These are phyloP conservation scores for Mentha longifolia DNA, from an alignment of 257 asterid genomes.

Conservation along the genomic window DNA sequence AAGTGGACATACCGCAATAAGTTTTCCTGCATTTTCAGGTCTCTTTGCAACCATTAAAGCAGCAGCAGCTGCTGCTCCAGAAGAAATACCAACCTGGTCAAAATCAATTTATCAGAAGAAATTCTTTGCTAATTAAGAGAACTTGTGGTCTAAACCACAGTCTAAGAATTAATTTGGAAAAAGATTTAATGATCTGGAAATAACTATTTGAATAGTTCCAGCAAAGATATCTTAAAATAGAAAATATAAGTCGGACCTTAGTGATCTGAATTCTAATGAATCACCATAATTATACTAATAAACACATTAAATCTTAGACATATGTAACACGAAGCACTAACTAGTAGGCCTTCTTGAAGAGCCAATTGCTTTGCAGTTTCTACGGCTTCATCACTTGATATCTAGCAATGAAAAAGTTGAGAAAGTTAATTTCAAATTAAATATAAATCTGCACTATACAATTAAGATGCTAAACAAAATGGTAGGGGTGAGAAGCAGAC, in stretches of 20 bases:
- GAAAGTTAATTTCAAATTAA: not conserved
- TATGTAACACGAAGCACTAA: slow-evolving; percentile 42
- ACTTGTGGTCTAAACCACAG: not conserved
- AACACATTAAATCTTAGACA: not conserved
- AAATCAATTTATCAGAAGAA: not conserved
- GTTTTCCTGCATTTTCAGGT: slow-evolving; percentile 92
- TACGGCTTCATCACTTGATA: slow-evolving; percentile 85
- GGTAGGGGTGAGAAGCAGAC: slow-evolving; percentile 35
- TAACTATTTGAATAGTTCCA: no score
- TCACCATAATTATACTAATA: not conserved
- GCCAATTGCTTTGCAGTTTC: slow-evolving; percentile 92
- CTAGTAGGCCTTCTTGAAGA: slow-evolving; percentile 92
- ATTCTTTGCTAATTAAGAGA: not conserved
- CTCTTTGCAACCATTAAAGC: slow-evolving; percentile 76
- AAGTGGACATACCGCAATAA: slow-evolving; percentile 57
- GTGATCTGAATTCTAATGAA: no score
- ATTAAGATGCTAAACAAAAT: slow-evolving; percentile 11
- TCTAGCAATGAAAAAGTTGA: slow-evolving; percentile 43
- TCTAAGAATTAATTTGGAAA: not conserved
- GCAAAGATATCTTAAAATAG: no score
- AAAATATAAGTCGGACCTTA: no score
- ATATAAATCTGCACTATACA: not conserved
- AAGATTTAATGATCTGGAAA: not conserved
- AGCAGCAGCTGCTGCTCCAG: slow-evolving; percentile 95
- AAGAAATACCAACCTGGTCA: slow-evolving; percentile 86